These are phyloP conservation scores for Vicia sativa DNA, from an alignment of 306 rosid species.

Conservation along the genomic window DNA sequence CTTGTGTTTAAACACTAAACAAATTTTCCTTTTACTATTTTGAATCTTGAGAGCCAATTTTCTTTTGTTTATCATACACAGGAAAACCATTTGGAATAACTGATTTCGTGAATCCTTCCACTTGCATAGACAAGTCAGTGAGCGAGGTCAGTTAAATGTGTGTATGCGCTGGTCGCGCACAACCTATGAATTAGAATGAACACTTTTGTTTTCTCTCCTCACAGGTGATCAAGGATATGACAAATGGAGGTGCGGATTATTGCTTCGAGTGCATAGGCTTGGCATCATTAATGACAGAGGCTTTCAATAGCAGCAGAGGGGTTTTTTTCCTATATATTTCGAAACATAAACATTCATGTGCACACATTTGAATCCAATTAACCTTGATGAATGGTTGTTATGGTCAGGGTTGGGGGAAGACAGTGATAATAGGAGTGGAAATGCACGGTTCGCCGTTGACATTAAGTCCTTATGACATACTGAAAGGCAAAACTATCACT, in stretches of 20 bases:
- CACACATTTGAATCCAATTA: background rate
- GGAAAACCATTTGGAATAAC: slow-evolving; percentile 64
- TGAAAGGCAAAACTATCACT: slow-evolving; percentile 43
- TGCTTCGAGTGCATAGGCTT: slow-evolving; percentile 78
- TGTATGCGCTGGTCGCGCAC: too few relatives aligned
- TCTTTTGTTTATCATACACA: slow-evolving; percentile 14
- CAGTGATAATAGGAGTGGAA: slow-evolving; percentile 59
- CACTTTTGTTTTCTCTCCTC: background rate
- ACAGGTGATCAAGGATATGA: slow-evolving; percentile 66
- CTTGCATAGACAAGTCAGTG: slow-evolving; percentile 49
- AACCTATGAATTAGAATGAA: too few relatives aligned
- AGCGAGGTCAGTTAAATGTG: slow-evolving; percentile 47
- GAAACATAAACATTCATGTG: background rate
- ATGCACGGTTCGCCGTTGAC: slow-evolving; percentile 49
- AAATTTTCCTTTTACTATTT: background rate
- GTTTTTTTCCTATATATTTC: slow-evolving; percentile 32
- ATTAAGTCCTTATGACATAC: slow-evolving; percentile 36
- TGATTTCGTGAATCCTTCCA: slow-evolving; percentile 60
- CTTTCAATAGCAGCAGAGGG: slow-evolving; percentile 51
- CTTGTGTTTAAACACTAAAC: background rate
- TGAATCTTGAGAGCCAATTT: background rate
- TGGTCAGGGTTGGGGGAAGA: slow-evolving; percentile 67
- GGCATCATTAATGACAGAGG: slow-evolving; percentile 65
- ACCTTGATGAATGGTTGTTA: background rate
- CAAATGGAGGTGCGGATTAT: slow-evolving; percentile 70